Conservation (phyloP, 768 basidiomycete genomes). For the Naganishia onofrii region DNA sequence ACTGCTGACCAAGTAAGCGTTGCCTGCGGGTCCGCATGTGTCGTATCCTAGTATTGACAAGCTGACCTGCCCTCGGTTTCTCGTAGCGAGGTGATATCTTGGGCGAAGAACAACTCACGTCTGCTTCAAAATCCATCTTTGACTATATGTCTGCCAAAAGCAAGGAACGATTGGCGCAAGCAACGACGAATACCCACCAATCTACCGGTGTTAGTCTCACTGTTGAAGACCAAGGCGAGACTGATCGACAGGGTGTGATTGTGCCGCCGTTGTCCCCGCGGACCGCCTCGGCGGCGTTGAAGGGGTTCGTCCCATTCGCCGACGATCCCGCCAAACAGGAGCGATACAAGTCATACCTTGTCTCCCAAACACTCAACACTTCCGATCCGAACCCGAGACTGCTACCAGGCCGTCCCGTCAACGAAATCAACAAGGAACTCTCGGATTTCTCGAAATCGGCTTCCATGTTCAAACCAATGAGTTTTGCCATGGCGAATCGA, state of each 20-base stretch:
- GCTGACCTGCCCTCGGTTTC: background rate
- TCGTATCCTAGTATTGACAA: background rate
- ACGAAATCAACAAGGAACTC: constrained; percentile 77
- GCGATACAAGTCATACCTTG: constrained; percentile 78
- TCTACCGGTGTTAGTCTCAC: constrained; percentile 29
- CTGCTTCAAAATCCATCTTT: constrained; percentile 72
- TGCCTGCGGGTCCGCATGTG: background rate
- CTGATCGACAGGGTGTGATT: constrained; percentile 53
- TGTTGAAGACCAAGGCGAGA: constrained; percentile 39
- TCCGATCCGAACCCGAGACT: constrained; percentile 57
- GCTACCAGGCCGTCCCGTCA: constrained; percentile 61
- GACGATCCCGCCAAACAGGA: constrained; percentile 68
- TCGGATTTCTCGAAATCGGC: constrained; percentile 84
- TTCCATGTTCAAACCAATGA: constrained; percentile 82
- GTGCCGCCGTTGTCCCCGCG: constrained; percentile 70
- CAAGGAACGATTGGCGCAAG: constrained; percentile 67
- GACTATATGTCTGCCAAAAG: constrained; percentile 93
- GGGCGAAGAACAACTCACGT: constrained; percentile 72
- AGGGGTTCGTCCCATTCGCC: constrained; percentile 85
- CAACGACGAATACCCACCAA: constrained; percentile 37
- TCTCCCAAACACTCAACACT: constrained; percentile 61
- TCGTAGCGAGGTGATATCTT: constrained; percentile 73
- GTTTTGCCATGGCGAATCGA: constrained; percentile 88
- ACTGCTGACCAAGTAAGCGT: constrained; percentile 70
- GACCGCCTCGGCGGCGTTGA: constrained; percentile 78